Conservation (phyloP, 2,329 filamentous ascomycete genomes). For the Torrubiella hemipterigena region DNA sequence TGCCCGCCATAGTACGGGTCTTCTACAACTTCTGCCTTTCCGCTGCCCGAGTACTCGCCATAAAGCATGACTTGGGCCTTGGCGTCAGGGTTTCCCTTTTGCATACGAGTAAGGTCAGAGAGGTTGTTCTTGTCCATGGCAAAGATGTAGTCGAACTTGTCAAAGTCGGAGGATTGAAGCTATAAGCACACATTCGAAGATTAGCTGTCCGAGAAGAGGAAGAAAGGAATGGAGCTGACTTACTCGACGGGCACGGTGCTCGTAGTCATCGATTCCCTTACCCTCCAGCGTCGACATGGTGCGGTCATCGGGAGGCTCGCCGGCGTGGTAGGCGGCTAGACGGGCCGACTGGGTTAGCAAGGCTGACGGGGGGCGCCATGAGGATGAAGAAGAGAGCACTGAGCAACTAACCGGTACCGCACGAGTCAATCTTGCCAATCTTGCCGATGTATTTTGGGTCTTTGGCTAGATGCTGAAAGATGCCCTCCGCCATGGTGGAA, state of each 20-base stretch:
- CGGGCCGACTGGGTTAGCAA: background rate
- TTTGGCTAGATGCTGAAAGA: conserved; percentile 63
- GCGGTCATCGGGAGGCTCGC: conserved; percentile 65
- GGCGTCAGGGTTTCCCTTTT: conserved; percentile 42
- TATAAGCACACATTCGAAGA: conserved; percentile 13
- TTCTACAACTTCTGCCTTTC: conserved; percentile 56
- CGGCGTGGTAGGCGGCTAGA: conserved; percentile 67
- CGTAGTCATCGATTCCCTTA: conserved; percentile 67
- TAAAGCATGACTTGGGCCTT: conserved; percentile 68
- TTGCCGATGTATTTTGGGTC: conserved; percentile 45
- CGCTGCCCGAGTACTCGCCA: conserved; percentile 62
- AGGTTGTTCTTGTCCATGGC: conserved; percentile 88
- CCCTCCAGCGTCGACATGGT: conserved; percentile 67
- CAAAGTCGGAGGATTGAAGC: conserved; percentile 58
- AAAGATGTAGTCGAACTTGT: conserved; percentile 82
- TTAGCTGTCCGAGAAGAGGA: conserved; percentile 1
- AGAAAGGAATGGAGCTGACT: conserved; percentile 7
- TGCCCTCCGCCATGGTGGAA: conserved; percentile 92
- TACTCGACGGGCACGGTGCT: conserved; percentile 67
- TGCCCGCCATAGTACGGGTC: conserved; percentile 91
- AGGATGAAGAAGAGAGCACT: no score
- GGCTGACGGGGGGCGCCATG: background rate
- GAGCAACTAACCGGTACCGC: conserved; percentile 57
- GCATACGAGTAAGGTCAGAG: conserved; percentile 51
- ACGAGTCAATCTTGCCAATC: conserved; percentile 68